A percentile compares a stretch with the other conserved stretches of the same genome.
Evolutionary conservation across 306 rosid species (phyloP).

Genomic region (Comarum palustre): DNA sequence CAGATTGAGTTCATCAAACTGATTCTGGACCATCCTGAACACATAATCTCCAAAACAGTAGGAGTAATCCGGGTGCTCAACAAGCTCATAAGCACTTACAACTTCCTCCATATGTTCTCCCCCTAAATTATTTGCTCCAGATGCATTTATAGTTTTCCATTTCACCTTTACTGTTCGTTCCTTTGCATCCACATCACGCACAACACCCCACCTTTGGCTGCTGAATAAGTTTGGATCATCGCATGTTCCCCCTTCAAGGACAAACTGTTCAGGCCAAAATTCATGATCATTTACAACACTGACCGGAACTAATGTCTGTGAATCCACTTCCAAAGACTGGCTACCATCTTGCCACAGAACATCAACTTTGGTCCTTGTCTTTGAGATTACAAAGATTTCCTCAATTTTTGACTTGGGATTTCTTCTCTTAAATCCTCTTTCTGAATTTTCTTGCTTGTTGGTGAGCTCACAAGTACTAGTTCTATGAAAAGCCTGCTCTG

Average conservation of each 20-base stretch:
- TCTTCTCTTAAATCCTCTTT: conserved; percentile 41
- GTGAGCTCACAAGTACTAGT: conserved; percentile 31
- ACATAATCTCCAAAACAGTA: conserved; percentile 81
- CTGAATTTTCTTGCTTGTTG: conserved; percentile 33
- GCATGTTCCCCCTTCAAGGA: conserved; percentile 64
- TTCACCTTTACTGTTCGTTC: conserved; percentile 76
- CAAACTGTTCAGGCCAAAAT: conserved; percentile 92
- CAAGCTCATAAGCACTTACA: conserved; percentile 84
- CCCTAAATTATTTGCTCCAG: conserved; percentile 38
- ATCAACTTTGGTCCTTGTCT: conserved; percentile 78
- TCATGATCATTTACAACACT: conserved; percentile 69
- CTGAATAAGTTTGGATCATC: conserved; percentile 55
- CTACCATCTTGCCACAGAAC: conserved; percentile 87
- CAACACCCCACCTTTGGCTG: conserved; percentile 83
- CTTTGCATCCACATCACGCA: conserved; percentile 69
- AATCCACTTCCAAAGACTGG: conserved; percentile 54
- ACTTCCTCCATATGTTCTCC: conserved; percentile 55
- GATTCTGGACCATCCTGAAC: conserved; percentile 56
- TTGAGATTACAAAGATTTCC: conserved; percentile 60
- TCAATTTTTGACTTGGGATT: conserved; percentile 34
- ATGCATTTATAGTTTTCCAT: conserved; percentile 47
- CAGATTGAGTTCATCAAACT: conserved; percentile 42
- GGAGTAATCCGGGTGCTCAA: conserved; percentile 83
- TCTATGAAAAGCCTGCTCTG: conserved; percentile 34
- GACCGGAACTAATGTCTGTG: conserved; percentile 58